phyloP scores from a whole-genome alignment of 176 grass and related monocot genomes.

The Miscanthus lutarioriparius region DNA sequence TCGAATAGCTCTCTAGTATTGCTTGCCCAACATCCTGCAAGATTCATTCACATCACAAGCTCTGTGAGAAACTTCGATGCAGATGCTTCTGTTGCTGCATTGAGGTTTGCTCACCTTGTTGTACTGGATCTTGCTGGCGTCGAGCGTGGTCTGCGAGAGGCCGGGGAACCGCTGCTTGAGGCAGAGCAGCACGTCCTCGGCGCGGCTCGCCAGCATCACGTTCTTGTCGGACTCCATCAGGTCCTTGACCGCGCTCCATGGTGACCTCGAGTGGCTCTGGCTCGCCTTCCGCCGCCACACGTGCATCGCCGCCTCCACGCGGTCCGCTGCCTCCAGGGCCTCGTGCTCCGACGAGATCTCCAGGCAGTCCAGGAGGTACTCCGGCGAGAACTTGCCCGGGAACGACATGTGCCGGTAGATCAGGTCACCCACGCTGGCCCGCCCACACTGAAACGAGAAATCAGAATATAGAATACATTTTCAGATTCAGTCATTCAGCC shows the following conservation, averaged over 20 bases:
- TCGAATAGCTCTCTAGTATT: constrained; percentile 87
- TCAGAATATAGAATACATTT: neutral
- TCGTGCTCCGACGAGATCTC: constrained; percentile 80
- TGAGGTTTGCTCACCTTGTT: constrained; percentile 55
- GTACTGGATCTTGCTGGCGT: constrained; percentile 85
- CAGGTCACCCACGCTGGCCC: constrained; percentile 66
- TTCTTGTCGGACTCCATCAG: constrained; percentile 86
- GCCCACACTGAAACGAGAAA: constrained; percentile 52
- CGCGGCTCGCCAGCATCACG: constrained; percentile 68
- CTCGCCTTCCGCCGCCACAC: constrained; percentile 72
- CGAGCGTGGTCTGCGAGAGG: constrained; percentile 72
- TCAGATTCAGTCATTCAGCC: neutral
- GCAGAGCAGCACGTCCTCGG: constrained; percentile 61
- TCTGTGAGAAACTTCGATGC: neutral
- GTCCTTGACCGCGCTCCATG: constrained; percentile 74
- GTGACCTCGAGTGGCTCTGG: constrained; percentile 45
- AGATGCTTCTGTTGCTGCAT: neutral
- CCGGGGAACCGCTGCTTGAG: constrained; percentile 70
- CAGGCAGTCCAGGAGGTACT: constrained; percentile 75
- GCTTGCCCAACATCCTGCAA: constrained; percentile 81
- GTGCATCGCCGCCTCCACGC: constrained; percentile 83
- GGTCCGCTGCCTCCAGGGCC: constrained; percentile 60
- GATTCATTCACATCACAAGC: constrained; percentile 21
- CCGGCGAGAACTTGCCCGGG: constrained; percentile 72
- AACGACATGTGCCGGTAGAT: constrained; percentile 86